phyloP scores from a whole-genome alignment of 192 early-diverging fungal genomes.

The Podila epigama region DNA sequence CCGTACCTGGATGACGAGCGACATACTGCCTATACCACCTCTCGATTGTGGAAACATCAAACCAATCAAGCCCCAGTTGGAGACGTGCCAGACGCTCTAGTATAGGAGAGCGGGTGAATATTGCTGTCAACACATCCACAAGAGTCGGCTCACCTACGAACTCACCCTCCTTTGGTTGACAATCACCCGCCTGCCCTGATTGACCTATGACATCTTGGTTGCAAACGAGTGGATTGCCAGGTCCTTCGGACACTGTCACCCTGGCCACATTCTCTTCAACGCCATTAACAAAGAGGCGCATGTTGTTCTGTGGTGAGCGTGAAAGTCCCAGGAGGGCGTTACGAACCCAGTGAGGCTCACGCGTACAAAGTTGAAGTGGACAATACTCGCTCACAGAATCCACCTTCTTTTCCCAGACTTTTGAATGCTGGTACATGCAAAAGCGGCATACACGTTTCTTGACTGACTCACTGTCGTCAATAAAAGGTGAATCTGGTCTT shows the following conservation, averaged over 20 bases:
- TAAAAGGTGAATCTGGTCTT: slow-evolving; percentile 41
- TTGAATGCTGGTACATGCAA: slow-evolving; percentile 78
- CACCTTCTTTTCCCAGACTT: slow-evolving; percentile 36
- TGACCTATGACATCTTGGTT: no score
- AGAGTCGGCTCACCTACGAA: slow-evolving; percentile 7
- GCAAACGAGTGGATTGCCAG: no score
- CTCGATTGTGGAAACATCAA: slow-evolving; percentile 64
- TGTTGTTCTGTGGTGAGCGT: slow-evolving; percentile 60
- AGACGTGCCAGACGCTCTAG: slow-evolving; percentile 53
- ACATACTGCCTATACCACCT: slow-evolving; percentile 23
- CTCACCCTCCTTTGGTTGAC: not conserved
- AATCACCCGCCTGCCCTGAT: no score
- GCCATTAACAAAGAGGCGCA: slow-evolving; percentile 61
- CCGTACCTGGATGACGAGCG: not conserved
- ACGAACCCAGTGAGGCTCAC: slow-evolving; percentile 28
- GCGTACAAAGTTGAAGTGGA: slow-evolving; percentile 73
- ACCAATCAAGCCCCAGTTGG: slow-evolving; percentile 61
- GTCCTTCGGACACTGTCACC: not conserved
- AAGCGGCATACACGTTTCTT: slow-evolving; percentile 72
- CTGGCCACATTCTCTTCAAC: not conserved
- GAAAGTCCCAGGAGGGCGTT: slow-evolving; percentile 51
- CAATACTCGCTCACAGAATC: slow-evolving; percentile 60
- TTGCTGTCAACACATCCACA: slow-evolving; percentile 35
- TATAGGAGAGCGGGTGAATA: slow-evolving; percentile 55
- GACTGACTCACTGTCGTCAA: slow-evolving; percentile 44